These are phyloP conservation scores for Manihot esculenta DNA, from an alignment of 441 rosid genomes.

Conservation along the genomic window DNA sequence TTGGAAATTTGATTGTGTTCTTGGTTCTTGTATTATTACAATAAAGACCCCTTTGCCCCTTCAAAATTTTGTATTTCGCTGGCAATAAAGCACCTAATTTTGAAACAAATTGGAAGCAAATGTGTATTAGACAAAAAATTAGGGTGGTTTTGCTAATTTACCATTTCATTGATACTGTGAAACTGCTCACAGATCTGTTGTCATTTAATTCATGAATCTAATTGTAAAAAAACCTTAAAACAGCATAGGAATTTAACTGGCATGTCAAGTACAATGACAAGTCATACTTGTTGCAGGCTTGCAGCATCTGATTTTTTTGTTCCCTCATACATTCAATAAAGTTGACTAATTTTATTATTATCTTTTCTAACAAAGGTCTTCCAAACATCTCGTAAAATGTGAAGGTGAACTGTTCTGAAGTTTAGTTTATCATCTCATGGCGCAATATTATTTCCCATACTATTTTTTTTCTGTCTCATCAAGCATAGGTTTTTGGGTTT, in stretches of 20 bases:
- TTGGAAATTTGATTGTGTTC: neutral
- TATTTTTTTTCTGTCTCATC: conserved; percentile 7
- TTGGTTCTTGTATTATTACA: neutral
- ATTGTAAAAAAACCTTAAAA: neutral
- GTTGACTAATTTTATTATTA: neutral
- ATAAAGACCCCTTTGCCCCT: neutral
- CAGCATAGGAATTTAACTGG: neutral
- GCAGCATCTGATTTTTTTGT: neutral
- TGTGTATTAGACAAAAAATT: neutral
- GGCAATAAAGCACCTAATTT: neutral
- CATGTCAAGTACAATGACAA: neutral
- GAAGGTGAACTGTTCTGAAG: neutral
- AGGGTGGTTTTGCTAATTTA: neutral
- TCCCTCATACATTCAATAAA: neutral
- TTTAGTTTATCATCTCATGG: conserved; percentile 9
- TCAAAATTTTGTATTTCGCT: neutral
- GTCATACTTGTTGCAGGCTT: conserved; percentile 4
- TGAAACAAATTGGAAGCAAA: neutral
- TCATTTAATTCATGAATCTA: neutral
- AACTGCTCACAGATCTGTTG: neutral
- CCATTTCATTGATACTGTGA: neutral
- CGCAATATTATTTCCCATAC: conserved; percentile 5
- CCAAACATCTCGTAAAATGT: neutral
- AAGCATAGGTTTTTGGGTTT: conserved; percentile 28
- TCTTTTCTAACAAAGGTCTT: conserved; percentile 2